These are phyloP conservation scores for Pseudomonodictys pantanalensis DNA, from an alignment of 495 filamentous ascomycete genomes.

Conservation along the genomic window DNA sequence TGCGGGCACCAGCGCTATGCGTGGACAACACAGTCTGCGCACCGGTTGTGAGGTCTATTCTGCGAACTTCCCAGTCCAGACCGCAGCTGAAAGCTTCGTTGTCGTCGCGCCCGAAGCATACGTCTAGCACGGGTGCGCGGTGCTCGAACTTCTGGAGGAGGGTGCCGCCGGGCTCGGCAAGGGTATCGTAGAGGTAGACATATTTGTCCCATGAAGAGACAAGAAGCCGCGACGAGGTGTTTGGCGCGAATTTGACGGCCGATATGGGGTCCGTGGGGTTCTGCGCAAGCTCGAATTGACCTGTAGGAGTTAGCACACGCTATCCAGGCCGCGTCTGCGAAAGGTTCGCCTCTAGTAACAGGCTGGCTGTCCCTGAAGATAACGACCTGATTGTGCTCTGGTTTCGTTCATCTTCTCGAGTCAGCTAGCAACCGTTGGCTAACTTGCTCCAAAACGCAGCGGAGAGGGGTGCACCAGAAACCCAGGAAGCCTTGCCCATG, in stretches of 20 bases:
- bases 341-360: background rate
- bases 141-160: slow-evolving; percentile 74
- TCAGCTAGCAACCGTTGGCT: too few species aligned
- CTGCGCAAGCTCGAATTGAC: slow-evolving; percentile 65
- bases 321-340: background rate
- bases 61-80: slow-evolving; percentile 80
- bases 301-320: background rate
- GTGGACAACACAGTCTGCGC: slow-evolving; percentile 72
- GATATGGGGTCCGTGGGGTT: slow-evolving; percentile 90
- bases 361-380: background rate
- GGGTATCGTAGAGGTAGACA: slow-evolving; percentile 82
- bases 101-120: slow-evolving; percentile 82
- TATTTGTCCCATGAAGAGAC: slow-evolving; percentile 94
- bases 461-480: too few species aligned
- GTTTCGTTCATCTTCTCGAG: too few species aligned
- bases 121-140: slow-evolving; percentile 82
- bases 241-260: slow-evolving; percentile 76
- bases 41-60: slow-evolving; percentile 69
- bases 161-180: slow-evolving; percentile 57
- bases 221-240: slow-evolving; percentile 65
- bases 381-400: too few species aligned
- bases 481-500: too few species aligned
- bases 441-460: too few species aligned
- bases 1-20: slow-evolving; percentile 75
- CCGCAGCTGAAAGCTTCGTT: slow-evolving; percentile 79